phyloP scores from a whole-genome alignment of 768 basidiomycete genomes.

The Leccinum barrowsii region DNA sequence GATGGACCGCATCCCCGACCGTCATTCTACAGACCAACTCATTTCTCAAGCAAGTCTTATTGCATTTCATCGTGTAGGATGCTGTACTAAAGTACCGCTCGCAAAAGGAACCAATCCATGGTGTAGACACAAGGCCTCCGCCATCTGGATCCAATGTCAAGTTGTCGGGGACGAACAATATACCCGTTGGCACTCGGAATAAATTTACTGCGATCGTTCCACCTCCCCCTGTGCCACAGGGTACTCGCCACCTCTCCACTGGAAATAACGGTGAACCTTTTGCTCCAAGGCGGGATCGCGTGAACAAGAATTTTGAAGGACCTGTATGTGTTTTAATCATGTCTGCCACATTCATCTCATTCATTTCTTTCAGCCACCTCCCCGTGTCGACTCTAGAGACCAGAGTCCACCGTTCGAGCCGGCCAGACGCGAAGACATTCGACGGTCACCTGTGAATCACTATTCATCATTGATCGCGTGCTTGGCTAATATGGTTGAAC shows the following conservation, averaged over 20 bases:
- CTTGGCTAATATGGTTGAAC: constrained; percentile 3
- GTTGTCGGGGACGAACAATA: constrained; percentile 33
- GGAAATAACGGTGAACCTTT: constrained; percentile 23
- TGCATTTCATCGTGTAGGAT: neutral
- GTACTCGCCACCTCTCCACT: constrained; percentile 1
- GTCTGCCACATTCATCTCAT: constrained; percentile 5
- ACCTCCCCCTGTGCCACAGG: neutral
- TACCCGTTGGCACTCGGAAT: constrained; percentile 28
- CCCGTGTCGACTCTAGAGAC: constrained; percentile 9
- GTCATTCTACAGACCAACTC: constrained; percentile 16
- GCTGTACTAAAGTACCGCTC: neutral
- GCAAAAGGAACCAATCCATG: constrained; percentile 22
- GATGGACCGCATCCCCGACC: constrained; percentile 10
- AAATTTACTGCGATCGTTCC: constrained; percentile 18
- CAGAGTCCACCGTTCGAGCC: neutral
- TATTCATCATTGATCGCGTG: neutral
- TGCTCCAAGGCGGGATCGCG: constrained; percentile 15
- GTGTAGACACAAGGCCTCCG: constrained; percentile 11
- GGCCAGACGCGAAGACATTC: constrained; percentile 10
- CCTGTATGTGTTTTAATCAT: constrained; percentile 14
- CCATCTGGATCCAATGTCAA: constrained; percentile 20
- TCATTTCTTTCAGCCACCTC: constrained; percentile 11
- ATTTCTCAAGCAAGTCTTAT: constrained; percentile 17
- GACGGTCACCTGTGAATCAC: constrained; percentile 19
- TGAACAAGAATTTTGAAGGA: constrained; percentile 20